Evolutionary conservation across 768 basidiomycete genomes (phyloP).

Genomic region (Podaxis sp.): DNA sequence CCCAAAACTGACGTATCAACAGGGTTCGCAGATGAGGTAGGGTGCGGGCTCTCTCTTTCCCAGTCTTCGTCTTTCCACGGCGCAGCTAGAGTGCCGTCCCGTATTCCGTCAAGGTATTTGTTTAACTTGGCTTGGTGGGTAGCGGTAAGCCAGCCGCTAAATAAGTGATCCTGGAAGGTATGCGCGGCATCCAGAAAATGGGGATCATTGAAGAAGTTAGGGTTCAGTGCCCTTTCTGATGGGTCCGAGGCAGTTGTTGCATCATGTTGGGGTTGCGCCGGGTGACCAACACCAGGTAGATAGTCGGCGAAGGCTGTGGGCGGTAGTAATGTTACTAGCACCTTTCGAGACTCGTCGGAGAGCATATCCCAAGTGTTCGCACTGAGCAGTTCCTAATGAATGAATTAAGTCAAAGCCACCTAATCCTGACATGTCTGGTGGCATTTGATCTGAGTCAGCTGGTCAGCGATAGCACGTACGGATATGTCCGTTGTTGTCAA

Average conservation of each 20-base stretch:
- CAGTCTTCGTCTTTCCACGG: constrained; percentile 68
- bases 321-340: constrained; percentile 42
- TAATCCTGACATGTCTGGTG: constrained; percentile 13
- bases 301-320: constrained; percentile 43
- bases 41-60: constrained; percentile 41
- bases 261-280: constrained; percentile 37
- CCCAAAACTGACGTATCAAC: constrained; percentile 10
- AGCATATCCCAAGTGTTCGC: constrained; percentile 44
- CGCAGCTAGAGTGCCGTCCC: constrained; percentile 46
- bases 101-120: constrained; percentile 43
- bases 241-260: constrained; percentile 10
- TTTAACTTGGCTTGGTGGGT: constrained; percentile 40
- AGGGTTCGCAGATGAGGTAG: constrained; percentile 13
- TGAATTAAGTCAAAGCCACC: constrained; percentile 25
- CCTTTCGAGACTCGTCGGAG: constrained; percentile 37
- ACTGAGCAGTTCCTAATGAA: constrained; percentile 48
- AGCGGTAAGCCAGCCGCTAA: constrained; percentile 48
- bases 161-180: constrained; percentile 63
- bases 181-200: constrained; percentile 54
- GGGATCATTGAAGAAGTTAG: constrained; percentile 46
- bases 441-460: constrained; percentile 2
- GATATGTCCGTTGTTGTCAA: constrained; percentile 49
- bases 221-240: constrained; percentile 28
- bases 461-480: constrained; percentile 35
- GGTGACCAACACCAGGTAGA: constrained; percentile 23